Conservation (phyloP, 208 protist genomes). For the Trypanosoma theileri region DNA sequence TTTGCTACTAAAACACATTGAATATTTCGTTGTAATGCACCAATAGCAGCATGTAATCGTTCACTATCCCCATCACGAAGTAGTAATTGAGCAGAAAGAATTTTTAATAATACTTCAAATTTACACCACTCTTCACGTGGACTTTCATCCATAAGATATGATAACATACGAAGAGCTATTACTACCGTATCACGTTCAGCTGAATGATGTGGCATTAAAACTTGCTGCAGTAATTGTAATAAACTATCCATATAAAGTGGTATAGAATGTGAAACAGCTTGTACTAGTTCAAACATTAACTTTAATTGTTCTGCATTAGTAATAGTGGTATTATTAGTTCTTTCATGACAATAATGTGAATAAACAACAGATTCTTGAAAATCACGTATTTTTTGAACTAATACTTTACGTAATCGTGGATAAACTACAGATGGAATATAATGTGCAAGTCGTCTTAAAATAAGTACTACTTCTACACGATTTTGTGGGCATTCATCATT, state of each 20-base stretch:
- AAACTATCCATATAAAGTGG: conserved; percentile 46
- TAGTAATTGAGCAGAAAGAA: conserved; percentile 64
- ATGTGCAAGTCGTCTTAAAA: conserved; percentile 65
- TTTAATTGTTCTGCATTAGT: conserved; percentile 29
- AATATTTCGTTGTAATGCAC: conserved; percentile 64
- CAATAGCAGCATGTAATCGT: conserved; percentile 51
- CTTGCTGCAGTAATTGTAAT: conserved; percentile 36
- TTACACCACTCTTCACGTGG: conserved; percentile 50
- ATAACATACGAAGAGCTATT: conserved; percentile 57
- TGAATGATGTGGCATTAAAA: conserved; percentile 36
- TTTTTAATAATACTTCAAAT: conserved; percentile 62
- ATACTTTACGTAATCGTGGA: conserved; percentile 63
- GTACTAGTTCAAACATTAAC: conserved; percentile 40
- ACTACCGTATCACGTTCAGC: conserved; percentile 51
- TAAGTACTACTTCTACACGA: conserved; percentile 52
- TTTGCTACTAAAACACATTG: conserved; percentile 42
- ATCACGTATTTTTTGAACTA: conserved; percentile 56
- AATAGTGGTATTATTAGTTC: not conserved
- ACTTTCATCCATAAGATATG: conserved; percentile 71
- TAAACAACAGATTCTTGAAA: conserved; percentile 26
- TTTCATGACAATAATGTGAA: not conserved
- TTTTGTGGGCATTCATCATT: conserved; percentile 69
- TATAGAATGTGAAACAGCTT: conserved; percentile 37
- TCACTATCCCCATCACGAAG: conserved; percentile 56
- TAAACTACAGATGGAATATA: conserved; percentile 57